phyloP scores from a whole-genome alignment of 2,329 filamentous ascomycete genomes.

The Pseudogymnoascus sp. region DNA sequence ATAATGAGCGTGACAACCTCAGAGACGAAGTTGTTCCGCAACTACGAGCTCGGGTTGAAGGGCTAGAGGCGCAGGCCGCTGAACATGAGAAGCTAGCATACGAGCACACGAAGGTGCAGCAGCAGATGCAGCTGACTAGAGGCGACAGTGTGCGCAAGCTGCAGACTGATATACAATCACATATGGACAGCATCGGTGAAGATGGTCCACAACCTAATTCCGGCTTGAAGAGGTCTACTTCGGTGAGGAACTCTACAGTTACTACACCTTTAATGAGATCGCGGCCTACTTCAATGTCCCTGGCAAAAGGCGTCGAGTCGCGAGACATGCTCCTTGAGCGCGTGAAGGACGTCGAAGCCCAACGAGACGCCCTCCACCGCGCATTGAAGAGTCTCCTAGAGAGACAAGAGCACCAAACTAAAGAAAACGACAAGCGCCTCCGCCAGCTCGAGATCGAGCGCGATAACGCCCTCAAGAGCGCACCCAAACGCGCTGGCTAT shows the following conservation, averaged over 20 bases:
- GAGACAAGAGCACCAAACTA: slow-evolving; percentile 77
- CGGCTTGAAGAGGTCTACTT: slow-evolving; percentile 53
- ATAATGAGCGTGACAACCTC: slow-evolving; percentile 86
- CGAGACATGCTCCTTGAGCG: slow-evolving; percentile 69
- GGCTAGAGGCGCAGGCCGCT: slow-evolving; percentile 66
- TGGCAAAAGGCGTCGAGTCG: slow-evolving; percentile 37
- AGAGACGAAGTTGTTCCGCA: slow-evolving; percentile 82
- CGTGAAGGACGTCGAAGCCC: slow-evolving; percentile 86
- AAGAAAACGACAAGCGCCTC: slow-evolving; percentile 77
- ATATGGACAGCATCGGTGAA: slow-evolving; percentile 52
- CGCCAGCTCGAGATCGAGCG: slow-evolving; percentile 71
- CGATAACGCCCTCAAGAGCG: slow-evolving; percentile 61
- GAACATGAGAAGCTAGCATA: slow-evolving; percentile 70
- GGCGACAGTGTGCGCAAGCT: slow-evolving; percentile 31
- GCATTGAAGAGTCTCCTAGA: slow-evolving; percentile 80
- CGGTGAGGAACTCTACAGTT: slow-evolving; percentile 29
- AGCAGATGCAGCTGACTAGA: neutral
- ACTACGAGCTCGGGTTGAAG: slow-evolving; percentile 68
- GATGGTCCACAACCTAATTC: slow-evolving; percentile 50
- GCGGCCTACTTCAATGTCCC: slow-evolving; percentile 10
- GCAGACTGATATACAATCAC: slow-evolving; percentile 40
- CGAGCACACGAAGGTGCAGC: slow-evolving; percentile 40
- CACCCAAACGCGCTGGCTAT: slow-evolving; percentile 71
- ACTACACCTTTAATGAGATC: neutral
- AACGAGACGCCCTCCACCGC: slow-evolving; percentile 84